Conservation (phyloP, 768 basidiomycete genomes). For the Phanerochaete carnosa region DNA sequence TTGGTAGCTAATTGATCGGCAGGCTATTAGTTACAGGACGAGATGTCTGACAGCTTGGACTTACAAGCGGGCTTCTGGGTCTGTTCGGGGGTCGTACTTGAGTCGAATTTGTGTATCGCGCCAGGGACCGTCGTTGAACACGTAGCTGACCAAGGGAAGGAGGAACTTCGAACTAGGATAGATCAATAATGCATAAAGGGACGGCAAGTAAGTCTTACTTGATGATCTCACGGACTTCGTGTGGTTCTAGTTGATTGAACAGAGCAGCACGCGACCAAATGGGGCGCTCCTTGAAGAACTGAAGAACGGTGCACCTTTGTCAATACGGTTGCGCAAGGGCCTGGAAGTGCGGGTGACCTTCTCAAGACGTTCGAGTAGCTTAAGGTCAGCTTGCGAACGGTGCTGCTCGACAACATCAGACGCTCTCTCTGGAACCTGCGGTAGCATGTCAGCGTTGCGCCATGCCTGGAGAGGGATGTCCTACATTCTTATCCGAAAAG, state of each 20-base stretch:
- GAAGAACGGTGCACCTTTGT: not conserved
- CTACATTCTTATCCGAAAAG: constrained; percentile 58
- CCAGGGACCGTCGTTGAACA: constrained; percentile 94
- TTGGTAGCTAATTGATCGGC: constrained; percentile 76
- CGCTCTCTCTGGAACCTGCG: constrained; percentile 63
- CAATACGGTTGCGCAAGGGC: not conserved
- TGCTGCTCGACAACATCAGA: constrained; percentile 61
- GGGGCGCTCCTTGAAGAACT: constrained; percentile 76
- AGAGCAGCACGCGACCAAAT: constrained; percentile 89
- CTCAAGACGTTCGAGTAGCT: constrained; percentile 50
- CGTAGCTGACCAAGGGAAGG: constrained; percentile 79
- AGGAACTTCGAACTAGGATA: constrained; percentile 69
- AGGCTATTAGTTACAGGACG: not conserved
- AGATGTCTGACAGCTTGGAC: constrained; percentile 23
- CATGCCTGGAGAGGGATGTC: constrained; percentile 7
- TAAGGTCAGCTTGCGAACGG: constrained; percentile 49
- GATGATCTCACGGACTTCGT: constrained; percentile 67
- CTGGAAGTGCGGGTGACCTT: constrained; percentile 43
- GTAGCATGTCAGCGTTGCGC: not conserved
- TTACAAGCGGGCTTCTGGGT: constrained; percentile 72
- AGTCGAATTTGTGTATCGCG: constrained; percentile 84
- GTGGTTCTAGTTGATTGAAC: constrained; percentile 71
- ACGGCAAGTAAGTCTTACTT: constrained; percentile 48
- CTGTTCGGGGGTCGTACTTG: constrained; percentile 84
- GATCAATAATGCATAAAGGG: not conserved